phyloP scores from a whole-genome alignment of 2,329 filamentous ascomycete species.

The Paecilomyces niveus region DNA sequence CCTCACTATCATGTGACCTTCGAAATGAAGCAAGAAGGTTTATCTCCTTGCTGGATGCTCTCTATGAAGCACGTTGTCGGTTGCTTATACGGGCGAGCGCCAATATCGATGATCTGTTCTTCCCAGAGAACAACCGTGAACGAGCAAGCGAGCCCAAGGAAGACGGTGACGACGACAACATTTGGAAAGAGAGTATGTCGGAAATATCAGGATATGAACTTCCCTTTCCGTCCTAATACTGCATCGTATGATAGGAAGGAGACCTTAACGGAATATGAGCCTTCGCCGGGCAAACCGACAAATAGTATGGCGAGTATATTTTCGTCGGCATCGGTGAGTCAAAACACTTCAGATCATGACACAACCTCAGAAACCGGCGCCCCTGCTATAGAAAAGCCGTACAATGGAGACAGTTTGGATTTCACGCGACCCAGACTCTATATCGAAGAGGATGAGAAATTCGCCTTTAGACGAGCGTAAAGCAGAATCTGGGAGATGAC shows the following conservation, averaged over 20 bases:
- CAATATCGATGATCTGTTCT: constrained; percentile 69
- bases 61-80: constrained; percentile 76
- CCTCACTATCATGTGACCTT: constrained; percentile 57
- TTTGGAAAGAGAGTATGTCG: constrained; percentile 59
- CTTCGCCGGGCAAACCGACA: not conserved
- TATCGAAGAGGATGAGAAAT: constrained; percentile 73
- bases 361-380: not conserved
- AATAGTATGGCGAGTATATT: not conserved
- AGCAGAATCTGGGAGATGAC: constrained; percentile 81
- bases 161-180: constrained; percentile 40
- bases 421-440: constrained; percentile 63
- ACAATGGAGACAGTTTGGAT: constrained; percentile 39
- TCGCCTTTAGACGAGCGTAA: constrained; percentile 70
- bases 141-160: not conserved
- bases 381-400: not conserved
- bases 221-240: constrained; percentile 73
- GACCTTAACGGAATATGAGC: constrained; percentile 13
- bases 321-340: not conserved
- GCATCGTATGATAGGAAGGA: constrained; percentile 49
- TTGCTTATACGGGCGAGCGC: constrained; percentile 61
- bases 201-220: constrained; percentile 72
- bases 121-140: constrained; percentile 50
- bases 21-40: constrained; percentile 78
- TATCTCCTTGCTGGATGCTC: constrained; percentile 71
- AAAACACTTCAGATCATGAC: not conserved